Base-by-base conservation (phyloP, 352 stramenopile genomes). In the Blastocystis sp. region DNA sequence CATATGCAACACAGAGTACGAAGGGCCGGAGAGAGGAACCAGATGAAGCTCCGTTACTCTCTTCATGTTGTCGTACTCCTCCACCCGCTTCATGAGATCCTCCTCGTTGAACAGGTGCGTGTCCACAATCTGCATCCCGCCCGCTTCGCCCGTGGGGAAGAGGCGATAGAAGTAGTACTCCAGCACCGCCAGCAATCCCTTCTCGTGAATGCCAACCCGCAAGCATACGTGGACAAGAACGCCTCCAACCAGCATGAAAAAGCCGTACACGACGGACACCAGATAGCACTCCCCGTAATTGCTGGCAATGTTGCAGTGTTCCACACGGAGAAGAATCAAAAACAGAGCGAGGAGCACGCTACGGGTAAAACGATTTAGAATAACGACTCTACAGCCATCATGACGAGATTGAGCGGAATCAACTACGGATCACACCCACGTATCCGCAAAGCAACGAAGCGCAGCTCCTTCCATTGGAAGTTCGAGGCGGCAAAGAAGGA, bases 111-210 rank as follows among this genome's bases (percentile, higher is more conserved):
- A 79, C 10, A 64, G 43, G 52, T 79, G 69, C 3, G 43, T 62
- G 11, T 79, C 48, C 11, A 79, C 52, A 19, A 60, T 10, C 40
- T 40, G 69, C 28, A 79, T 38, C 43, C 69, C 69, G 9, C 69
- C 38, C 10, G 28, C 38, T 64, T 79, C 69, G 52, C 48, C 52
- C 11, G 69, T 65, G 38, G 69, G 57, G 40, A 79, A 79, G 7
- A 79, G 21, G 2, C 69, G 69, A 79, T 64, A 79, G 42, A 79
- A 79, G 69, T 79, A 79, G 40, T 79, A 79, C 1, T 21, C 48
- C 11, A 79, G 38, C 21, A 79, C 69, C 24, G 48, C 43, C 14
- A 48, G 38, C 6, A 79, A 43, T 61, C 69, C 69, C 69, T 79
- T 45, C 38, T 3, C 19, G 38, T 79, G 6, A 79, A 2, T 24